Evolutionary conservation across 2,329 filamentous ascomycete species (phyloP).

Genomic region (Trichoderma citrinoviride): DNA sequence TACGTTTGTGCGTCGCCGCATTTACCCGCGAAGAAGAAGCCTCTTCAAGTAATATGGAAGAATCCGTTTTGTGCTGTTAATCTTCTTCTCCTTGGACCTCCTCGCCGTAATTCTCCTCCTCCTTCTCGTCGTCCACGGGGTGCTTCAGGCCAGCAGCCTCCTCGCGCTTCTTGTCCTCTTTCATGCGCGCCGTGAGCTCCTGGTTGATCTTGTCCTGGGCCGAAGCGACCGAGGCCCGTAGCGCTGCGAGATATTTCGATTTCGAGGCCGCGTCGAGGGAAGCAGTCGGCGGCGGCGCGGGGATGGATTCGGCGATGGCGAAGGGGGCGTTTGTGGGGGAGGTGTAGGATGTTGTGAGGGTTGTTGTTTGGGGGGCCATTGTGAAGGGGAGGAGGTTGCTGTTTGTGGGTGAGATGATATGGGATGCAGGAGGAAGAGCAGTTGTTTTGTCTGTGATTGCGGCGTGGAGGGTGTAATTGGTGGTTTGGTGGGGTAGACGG

Average conservation of each 20-base stretch:
- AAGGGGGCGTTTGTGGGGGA: conserved; percentile 51
- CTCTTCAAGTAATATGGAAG: no score
- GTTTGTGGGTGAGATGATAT: neutral
- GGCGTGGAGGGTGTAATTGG: conserved; percentile 21
- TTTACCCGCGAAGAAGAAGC: no score
- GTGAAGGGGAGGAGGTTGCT: neutral
- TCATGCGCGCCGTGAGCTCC: conserved; percentile 72
- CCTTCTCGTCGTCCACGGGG: conserved; percentile 52
- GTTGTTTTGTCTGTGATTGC: neutral
- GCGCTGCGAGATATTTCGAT: conserved; percentile 56
- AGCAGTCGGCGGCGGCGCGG: conserved; percentile 34
- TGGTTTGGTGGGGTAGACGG: conserved; percentile 24
- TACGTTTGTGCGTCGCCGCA: neutral
- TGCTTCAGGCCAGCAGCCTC: conserved; percentile 27
- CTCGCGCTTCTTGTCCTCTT: conserved; percentile 61
- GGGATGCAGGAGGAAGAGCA: neutral
- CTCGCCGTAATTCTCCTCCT: conserved; percentile 82
- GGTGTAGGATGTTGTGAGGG: conserved; percentile 53
- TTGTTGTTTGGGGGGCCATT: neutral
- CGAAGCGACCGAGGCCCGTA: conserved; percentile 55
- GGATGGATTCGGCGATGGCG: conserved; percentile 39
- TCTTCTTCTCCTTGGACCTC: conserved; percentile 68
- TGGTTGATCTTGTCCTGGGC: conserved; percentile 68
- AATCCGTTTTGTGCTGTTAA: neutral
- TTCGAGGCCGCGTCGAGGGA: conserved; percentile 46